Evolutionary conservation across 2,329 filamentous ascomycete species (phyloP).

Genomic region (Hypoxylon sp.): DNA sequence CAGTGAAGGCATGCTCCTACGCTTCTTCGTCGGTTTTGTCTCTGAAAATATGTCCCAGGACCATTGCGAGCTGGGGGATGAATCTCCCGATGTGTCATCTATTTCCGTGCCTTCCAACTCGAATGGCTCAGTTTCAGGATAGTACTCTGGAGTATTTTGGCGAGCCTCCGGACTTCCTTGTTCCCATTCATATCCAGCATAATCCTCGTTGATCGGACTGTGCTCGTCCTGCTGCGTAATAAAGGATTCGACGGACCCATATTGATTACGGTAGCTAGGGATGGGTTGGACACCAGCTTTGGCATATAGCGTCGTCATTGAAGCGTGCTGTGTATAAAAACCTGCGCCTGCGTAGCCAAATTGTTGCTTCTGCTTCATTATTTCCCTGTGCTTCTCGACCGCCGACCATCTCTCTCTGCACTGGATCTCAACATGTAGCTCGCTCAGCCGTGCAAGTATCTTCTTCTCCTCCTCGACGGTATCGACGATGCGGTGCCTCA

Average conservation of each 20-base stretch:
- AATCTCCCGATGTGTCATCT: background rate
- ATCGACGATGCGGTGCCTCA: constrained; percentile 62
- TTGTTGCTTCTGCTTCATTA: constrained; percentile 24
- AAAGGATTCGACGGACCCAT: background rate
- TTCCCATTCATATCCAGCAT: constrained; percentile 5
- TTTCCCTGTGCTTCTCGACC: constrained; percentile 50
- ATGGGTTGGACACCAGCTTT: background rate
- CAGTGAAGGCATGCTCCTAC: constrained; percentile 40
- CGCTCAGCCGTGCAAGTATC: constrained; percentile 63
- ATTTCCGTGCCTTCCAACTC: constrained; percentile 11
- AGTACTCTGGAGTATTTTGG: background rate
- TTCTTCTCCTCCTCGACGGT: constrained; percentile 63
- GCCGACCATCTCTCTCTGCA: constrained; percentile 59
- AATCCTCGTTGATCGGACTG: background rate
- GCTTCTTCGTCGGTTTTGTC: constrained; percentile 21
- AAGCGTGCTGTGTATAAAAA: too few species aligned
- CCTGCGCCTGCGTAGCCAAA: constrained; percentile 8
- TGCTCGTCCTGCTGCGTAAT: background rate
- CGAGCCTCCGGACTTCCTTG: background rate
- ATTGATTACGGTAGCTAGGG: background rate
- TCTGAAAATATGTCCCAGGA: background rate
- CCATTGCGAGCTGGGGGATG: background rate
- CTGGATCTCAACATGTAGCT: constrained; percentile 65
- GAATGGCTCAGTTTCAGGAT: constrained; percentile 6
- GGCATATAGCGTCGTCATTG: background rate